These are phyloP conservation scores for Lentinula edodes DNA, from an alignment of 768 basidiomycete genomes.

Conservation along the genomic window DNA sequence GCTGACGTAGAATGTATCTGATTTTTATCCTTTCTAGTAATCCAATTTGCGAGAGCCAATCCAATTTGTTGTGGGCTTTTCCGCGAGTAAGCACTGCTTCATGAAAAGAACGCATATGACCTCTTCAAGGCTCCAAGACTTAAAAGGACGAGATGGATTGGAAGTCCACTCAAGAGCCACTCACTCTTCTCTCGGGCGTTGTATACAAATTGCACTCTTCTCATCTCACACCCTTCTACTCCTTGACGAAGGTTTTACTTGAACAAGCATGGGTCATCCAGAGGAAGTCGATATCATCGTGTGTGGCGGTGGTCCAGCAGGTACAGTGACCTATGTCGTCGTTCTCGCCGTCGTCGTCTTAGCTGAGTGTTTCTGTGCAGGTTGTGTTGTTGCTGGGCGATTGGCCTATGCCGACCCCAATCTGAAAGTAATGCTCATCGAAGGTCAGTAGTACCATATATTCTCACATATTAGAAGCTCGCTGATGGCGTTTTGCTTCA, in stretches of 20 bases:
- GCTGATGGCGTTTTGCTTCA: slow-evolving; percentile 14
- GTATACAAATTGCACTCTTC: too few species aligned
- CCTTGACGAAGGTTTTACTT: background rate
- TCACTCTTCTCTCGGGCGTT: background rate
- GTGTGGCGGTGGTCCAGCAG: slow-evolving; percentile 63
- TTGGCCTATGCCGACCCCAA: slow-evolving; percentile 68
- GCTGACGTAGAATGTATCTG: background rate
- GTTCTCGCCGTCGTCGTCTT: background rate
- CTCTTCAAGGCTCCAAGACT: background rate
- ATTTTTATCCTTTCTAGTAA: background rate
- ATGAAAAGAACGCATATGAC: background rate
- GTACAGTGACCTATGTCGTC: slow-evolving; percentile 23
- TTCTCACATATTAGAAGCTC: too few species aligned
- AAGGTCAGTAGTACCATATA: slow-evolving; percentile 34
- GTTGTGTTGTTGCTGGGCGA: slow-evolving; percentile 64
- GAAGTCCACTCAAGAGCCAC: background rate
- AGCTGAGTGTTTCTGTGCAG: slow-evolving; percentile 24
- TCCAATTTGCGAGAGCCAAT: background rate
- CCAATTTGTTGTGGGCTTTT: background rate
- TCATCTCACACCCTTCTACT: background rate
- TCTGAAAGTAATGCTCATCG: slow-evolving; percentile 71
- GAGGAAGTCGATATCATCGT: slow-evolving; percentile 73
- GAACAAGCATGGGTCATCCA: slow-evolving; percentile 1
- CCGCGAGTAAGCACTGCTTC: background rate
- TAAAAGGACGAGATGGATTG: background rate